Base-by-base conservation (phyloP, 1,139 yeast species). In the Ogataea hybrid region DNA sequence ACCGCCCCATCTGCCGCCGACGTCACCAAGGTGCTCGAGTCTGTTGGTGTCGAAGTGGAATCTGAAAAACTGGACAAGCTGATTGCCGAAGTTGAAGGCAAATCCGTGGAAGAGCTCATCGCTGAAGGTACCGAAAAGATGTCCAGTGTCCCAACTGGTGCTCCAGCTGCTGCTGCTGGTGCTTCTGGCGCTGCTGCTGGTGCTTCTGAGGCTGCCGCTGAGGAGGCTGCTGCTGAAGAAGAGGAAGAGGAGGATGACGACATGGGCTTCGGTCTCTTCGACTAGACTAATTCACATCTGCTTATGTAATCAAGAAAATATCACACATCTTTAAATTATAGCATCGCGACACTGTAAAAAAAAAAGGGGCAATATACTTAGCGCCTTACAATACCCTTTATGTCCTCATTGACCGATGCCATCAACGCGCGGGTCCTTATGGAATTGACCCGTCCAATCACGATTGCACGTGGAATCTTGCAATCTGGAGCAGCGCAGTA, bases 191-290 rank as follows among this genome's bases (percentile, higher is more conserved):
- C 71, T 56, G 69, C 70, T 57, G 71, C 68, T 59, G 74, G 71
- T 58, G 76, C 74, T 56, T 72, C 75, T 54, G 75, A 72, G 55
- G 77, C 68, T 48, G 79, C 69, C 49, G 85, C 68, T 52, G 84
- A 70, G 50, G 84, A 71, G 55, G 85, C 67, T 49, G 86, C 66
- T 49, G 84, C 67, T 53, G 83, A 69, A 62, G 85, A 70, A 57
- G 83, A 70, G 59, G 81, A 68, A 58, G 77, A 69, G 60, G 75
- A 69, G 54, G 75, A 70, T 59, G 89, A 81, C 67, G 92, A 82
- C 71, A 83, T 84, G 90, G 92, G 90, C 62, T 81, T 84, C 84
- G 92, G 92, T 76, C 79, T 84, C 72, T 84, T 84, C 80, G 94
- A 84, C 75, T 84, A 84, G 53, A 44, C 42, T 35, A 29, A 35